Evolutionary conservation across 2,329 filamentous ascomycete genomes (phyloP), one percentile per base, ranked within the genome.

Genomic region (Aplosporella prunicola): DNA sequence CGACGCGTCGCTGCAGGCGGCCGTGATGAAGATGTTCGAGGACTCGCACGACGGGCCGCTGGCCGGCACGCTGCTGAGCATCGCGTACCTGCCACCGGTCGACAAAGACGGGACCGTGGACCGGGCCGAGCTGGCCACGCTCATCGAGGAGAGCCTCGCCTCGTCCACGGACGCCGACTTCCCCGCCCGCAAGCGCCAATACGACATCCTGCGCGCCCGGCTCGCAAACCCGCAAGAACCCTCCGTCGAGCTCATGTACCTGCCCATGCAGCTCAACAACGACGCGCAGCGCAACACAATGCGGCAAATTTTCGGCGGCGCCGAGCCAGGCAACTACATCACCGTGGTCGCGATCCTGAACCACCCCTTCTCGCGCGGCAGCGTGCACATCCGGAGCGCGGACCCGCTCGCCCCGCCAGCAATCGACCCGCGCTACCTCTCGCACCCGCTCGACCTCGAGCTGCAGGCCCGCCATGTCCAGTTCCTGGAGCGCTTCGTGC

Each of bases 271-370:
- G 27, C 9, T 40, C 28, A 13, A 39, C 37, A 40, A 40, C 3
- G n/a, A 20, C 26, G 16, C 20, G 14, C 32, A 41, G 32, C 5
- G 37, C 23, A 15, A 44, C 41, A 40, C 38, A n/a, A n/a, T n/a
- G n/a, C n/a, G n/a, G n/a, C n/a, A n/a, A n/a, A n/a, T n/a, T n/a
- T n/a, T n/a, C n/a, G n/a, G n/a, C n/a, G n/a, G n/a, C n/a, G n/a
- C n/a, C n/a, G n/a, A n/a, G n/a, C n/a, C n/a, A n/a, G n/a, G n/a
- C n/a, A 40, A 41, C n/a, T 58, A 51, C 30, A 51, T 56, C 32
- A 48, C 54, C n/a, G 41, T 61, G 1, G 57, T 61, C 20, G 52
- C 51, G n/a, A 50, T 49, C 3, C 45, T 62, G 1, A 50, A 55
- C 29, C 56, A 60, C 35, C 55, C 43, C n/a, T 45, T 57, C 29